Evolutionary conservation across 2,329 filamentous ascomycete genomes (phyloP), one percentile per base, ranked within the genome.

Genomic region (Stachybotrys chlorohalonatus): DNA sequence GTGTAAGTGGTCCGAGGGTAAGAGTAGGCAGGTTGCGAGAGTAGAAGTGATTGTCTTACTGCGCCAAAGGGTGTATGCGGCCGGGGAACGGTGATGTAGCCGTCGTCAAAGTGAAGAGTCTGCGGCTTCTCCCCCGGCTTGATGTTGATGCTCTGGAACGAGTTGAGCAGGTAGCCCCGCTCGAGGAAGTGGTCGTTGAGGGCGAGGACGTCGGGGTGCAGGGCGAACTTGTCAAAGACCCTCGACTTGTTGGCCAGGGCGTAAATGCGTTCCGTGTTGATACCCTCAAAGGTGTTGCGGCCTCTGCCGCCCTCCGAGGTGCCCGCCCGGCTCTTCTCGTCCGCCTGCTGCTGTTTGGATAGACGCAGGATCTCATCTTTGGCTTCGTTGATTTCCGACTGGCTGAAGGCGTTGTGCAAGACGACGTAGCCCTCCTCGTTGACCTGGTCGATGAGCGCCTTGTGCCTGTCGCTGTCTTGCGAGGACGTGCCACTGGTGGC

Each of bases 151-250:
- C 66, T 71, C 53, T 72, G 68, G 36, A 70, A 65, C 7, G 66
- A 63, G 47, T 63, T 68, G 16, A 73, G 52, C 17, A 68, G 60
- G 50, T 68, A 73, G 0, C 68, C 69, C 15, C 63, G 60, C 51
- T 70, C 70, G n/a, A 75, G 61, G 55, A 73, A 73, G 55, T 68
- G 66, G 31, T 72, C 66, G 54, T 73, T 73, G 48, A 74, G 62
- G 1, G 69, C 66, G 17, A 73, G 60, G 5, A 73, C 66, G 17
- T 64, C 59, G 8, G 65, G 64, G 6, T 72, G 62, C 0, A 69
- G 55, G 32, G 59, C 59, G 55, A 71, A 73, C 55, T 67, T 68
- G 58, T 72, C 67, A 59, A 73, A 73, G 4, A 62, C 62, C 15
- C 68, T 61, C 9, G 67, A 68, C 57, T 73, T 73, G 61, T 71